phyloP scores from a whole-genome alignment of 176 grass and related monocot genomes.

The Bothriochloa decipiens region DNA sequence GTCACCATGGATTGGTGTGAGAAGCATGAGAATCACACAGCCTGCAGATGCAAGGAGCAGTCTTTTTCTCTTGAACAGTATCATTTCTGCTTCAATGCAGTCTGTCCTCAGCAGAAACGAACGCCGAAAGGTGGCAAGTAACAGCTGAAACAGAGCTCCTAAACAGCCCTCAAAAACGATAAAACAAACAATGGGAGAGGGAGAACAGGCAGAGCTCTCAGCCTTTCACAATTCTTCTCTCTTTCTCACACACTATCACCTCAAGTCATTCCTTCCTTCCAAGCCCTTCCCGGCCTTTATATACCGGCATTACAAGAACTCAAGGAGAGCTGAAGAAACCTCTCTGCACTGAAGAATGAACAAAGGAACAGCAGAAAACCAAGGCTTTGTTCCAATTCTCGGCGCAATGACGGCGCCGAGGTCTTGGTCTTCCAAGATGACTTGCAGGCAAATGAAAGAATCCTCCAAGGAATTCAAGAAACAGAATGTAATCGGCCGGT shows the following conservation, averaged over 20 bases:
- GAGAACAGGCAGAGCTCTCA: conserved; percentile 30
- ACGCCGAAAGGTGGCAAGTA: conserved; percentile 10
- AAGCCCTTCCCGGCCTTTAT: conserved; percentile 46
- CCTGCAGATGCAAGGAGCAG: conserved; percentile 27
- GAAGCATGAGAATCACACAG: conserved; percentile 34
- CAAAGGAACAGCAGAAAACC: conserved; percentile 30
- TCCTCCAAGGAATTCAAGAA: conserved; percentile 38
- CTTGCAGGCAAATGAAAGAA: conserved; percentile 73
- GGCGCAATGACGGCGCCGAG: background rate
- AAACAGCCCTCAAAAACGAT: background rate
- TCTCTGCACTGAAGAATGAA: conserved; percentile 42
- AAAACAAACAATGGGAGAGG: conserved; percentile 13
- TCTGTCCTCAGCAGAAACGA: conserved; percentile 15
- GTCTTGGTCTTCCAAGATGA: conserved; percentile 20
- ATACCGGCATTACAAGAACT: conserved; percentile 35
- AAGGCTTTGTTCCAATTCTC: conserved; percentile 16
- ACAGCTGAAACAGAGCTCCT: conserved; percentile 3
- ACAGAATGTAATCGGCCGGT: conserved; percentile 6
- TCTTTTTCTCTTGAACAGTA: conserved; percentile 47
- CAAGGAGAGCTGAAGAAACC: conserved; percentile 31
- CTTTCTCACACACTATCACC: conserved; percentile 20
- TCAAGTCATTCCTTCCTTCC: conserved; percentile 65
- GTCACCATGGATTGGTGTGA: conserved; percentile 8
- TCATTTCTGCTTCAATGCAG: conserved; percentile 41
- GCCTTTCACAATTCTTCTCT: conserved; percentile 12